Base-by-base conservation (phyloP, 2,329 filamentous ascomycete species). In the Stylonectria norvegica region DNA sequence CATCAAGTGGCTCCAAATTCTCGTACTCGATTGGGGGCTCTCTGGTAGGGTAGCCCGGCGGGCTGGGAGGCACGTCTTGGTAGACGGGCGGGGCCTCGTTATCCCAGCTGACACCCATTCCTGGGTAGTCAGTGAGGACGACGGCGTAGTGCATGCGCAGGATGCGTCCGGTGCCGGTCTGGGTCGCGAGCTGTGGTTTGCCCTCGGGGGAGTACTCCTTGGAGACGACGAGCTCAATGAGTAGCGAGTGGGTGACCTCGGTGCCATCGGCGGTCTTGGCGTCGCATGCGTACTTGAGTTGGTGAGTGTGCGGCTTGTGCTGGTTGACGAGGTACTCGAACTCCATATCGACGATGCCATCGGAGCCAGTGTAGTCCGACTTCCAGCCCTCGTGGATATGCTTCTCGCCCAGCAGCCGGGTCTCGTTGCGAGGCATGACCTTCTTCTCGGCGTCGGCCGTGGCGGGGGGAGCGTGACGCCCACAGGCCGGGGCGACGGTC, bases 11-110 rank as follows among this genome's bases (percentile, higher is more conserved):
- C 52, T 62, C 60, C 20, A 74, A 61, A 25, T 62, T 51, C 18
- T 71, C 68, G 16, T 71, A 69, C 42, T 65, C 61, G 28, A 65
- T 48, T 3, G 62, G 63, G 12, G 64, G 61, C 43, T 65, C 61
- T 5, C 52, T 46, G 11, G 49, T 41, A 19, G 60, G 69, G 65
- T 90, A 90, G 5, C 72, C 75, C 0, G 91, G 91, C 34, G 91
- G 91, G 56, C 85, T 89, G 2, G 81, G 83, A 1, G 91, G 90
- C 29, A 97, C 89, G 60, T 97, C 89, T 65, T 93, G 85, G 67
- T 98, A 98, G 52, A 94, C 79, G 1, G 91, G 91, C 10, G 91
- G 91, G 58, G 87, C 83, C 70, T 98, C 91, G 66, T 96, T 91
- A 55, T 97, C 91, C 91, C 93, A 98, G 53, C 86, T 88, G 56